Conservation (phyloP, 1,284 basidiomycete genomes). For the Schizophyllum amplum region DNA sequence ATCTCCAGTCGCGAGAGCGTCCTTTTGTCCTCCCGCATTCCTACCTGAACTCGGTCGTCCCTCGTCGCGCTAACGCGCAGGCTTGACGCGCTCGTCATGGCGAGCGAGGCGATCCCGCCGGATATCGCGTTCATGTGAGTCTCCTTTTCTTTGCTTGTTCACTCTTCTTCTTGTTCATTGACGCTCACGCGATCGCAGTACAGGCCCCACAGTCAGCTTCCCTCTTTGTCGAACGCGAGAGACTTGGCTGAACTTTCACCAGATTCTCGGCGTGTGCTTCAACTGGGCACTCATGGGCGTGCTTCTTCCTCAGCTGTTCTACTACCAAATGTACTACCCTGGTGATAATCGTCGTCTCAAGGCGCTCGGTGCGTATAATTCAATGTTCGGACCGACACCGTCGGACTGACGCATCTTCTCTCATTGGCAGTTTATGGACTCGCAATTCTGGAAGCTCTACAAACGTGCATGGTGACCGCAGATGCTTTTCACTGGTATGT, state of each 20-base stretch:
- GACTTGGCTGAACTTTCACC: background rate
- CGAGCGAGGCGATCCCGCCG: background rate
- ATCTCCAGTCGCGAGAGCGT: background rate
- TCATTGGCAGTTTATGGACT: constrained; percentile 12
- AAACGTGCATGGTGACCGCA: constrained; percentile 13
- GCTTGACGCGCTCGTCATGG: background rate
- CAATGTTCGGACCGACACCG: background rate
- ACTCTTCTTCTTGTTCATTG: too few species aligned
- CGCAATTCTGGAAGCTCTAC: constrained; percentile 10
- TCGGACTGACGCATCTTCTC: background rate
- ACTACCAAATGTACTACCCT: background rate
- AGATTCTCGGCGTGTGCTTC: constrained; percentile 10
- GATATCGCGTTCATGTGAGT: constrained; percentile 5
- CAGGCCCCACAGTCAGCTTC: constrained; percentile 10
- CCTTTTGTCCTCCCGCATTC: background rate
- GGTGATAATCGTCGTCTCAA: background rate
- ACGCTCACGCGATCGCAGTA: constrained; percentile 2
- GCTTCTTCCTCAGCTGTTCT: constrained; percentile 8
- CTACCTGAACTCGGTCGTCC: background rate
- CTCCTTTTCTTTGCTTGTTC: background rate
- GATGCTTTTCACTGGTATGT: constrained; percentile 15
- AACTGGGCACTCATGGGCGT: constrained; percentile 13
- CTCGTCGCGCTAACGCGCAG: background rate
- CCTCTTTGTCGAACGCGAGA: background rate
- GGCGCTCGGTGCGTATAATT: background rate